Percentiles rank a stretch among this genome's conserved stretches.
phyloP scores from a whole-genome alignment of 179 eudicot genomes.

The Spinacia oleracea region DNA sequence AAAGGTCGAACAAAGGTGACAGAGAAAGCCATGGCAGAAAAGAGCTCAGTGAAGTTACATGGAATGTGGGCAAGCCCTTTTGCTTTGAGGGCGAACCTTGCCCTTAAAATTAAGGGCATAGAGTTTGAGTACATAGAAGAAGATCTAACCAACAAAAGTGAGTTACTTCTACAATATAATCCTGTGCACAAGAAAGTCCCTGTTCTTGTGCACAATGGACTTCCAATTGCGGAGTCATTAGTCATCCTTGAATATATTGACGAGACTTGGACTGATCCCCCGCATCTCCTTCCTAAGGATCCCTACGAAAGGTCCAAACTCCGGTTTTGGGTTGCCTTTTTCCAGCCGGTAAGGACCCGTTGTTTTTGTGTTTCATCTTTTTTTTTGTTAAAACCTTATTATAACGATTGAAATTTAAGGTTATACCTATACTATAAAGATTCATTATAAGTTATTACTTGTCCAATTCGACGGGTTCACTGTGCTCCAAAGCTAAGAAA shows the following conservation, averaged over 20 bases:
- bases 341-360: slow-evolving; percentile 19
- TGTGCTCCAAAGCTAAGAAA: too few relatives aligned
- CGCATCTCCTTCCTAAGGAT: slow-evolving; percentile 35
- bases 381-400: too few relatives aligned
- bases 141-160: slow-evolving; percentile 33
- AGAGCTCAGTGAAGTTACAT: slow-evolving; percentile 22
- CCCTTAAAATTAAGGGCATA: slow-evolving; percentile 33
- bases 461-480: too few relatives aligned
- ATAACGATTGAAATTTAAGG: too few relatives aligned
- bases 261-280: slow-evolving; percentile 30
- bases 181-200: slow-evolving; percentile 42
- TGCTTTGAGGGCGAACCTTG: slow-evolving; percentile 13
- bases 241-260: slow-evolving; percentile 38
- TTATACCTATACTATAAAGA: too few relatives aligned
- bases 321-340: slow-evolving; percentile 33
- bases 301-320: slow-evolving; percentile 31
- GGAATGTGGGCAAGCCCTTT: slow-evolving; percentile 31
- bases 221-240: slow-evolving; percentile 23
- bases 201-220: slow-evolving; percentile 35
- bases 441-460: too few relatives aligned
- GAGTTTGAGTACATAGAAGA: slow-evolving; percentile 33
- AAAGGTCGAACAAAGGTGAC: not conserved
- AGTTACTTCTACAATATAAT: slow-evolving; percentile 29
- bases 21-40: slow-evolving; percentile 16
- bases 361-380: too few relatives aligned